These are phyloP conservation scores for Spergularia azorica DNA, from an alignment of 179 eudicot species.

Conservation along the genomic window DNA sequence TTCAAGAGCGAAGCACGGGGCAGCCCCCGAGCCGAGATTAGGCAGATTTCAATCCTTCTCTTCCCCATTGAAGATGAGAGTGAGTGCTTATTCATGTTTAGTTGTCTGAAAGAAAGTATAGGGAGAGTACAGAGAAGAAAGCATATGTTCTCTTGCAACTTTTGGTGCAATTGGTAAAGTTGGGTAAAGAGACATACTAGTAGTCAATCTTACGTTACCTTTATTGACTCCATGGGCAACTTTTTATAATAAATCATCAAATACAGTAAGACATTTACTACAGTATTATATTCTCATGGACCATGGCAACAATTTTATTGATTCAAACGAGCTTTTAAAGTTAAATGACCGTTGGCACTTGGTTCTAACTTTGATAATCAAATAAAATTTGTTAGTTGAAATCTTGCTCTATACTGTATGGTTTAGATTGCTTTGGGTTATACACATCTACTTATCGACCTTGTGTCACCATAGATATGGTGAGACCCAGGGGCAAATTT, in stretches of 20 bases:
- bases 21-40: constrained; percentile 74
- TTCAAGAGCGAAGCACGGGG: constrained; percentile 59
- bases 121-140: background rate
- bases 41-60: constrained; percentile 65
- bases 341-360: too few species aligned
- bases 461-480: too few species aligned
- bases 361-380: too few species aligned
- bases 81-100: constrained; percentile 24
- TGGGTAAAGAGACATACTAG: constrained; percentile 26
- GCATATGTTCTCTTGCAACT: constrained; percentile 13
- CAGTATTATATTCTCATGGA: too few species aligned
- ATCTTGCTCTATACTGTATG: too few species aligned
- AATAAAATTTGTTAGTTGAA: too few species aligned
- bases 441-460: too few species aligned
- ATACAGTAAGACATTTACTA: background rate
- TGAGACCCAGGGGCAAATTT: too few species aligned
- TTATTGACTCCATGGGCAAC: constrained; percentile 34
- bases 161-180: constrained; percentile 37
- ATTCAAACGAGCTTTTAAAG: too few species aligned
- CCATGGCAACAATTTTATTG: too few species aligned
- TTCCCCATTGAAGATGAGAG: constrained; percentile 44
- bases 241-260: constrained; percentile 8
- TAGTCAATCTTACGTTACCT: constrained; percentile 35
- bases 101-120: constrained; percentile 14
- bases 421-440: too few species aligned